Conservation (phyloP, 148 eudicot genomes). For the Camellia japonica region DNA sequence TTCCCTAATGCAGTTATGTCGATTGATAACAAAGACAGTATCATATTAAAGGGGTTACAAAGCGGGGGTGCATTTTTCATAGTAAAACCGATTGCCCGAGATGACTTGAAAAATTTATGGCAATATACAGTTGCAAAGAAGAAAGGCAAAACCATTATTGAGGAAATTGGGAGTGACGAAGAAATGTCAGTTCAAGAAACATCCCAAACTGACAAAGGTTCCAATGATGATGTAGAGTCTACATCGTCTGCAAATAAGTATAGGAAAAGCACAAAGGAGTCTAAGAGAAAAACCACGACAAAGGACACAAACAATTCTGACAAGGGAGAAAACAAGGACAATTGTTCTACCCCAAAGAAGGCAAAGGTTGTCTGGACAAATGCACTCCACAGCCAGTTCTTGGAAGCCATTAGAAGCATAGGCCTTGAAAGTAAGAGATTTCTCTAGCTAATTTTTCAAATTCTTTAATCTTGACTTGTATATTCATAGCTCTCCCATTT, state of each 20-base stretch:
- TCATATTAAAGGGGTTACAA: slow-evolving; percentile 32
- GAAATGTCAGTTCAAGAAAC: background rate
- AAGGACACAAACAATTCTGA: background rate
- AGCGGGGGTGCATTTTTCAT: slow-evolving; percentile 52
- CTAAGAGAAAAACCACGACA: slow-evolving; percentile 13
- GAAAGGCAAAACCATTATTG: background rate
- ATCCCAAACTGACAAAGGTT: background rate
- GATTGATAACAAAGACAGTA: slow-evolving; percentile 31
- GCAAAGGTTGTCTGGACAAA: slow-evolving; percentile 51
- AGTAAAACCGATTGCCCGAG: slow-evolving; percentile 41
- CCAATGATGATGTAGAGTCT: background rate
- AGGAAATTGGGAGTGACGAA: background rate
- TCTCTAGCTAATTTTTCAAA: background rate
- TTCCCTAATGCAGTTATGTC: slow-evolving; percentile 54
- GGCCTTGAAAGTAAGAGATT: slow-evolving; percentile 53
- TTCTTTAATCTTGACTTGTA: background rate
- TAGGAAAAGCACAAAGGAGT: background rate
- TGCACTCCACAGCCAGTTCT: slow-evolving; percentile 48
- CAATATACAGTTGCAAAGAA: slow-evolving; percentile 35
- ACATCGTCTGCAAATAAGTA: background rate
- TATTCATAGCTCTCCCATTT: background rate
- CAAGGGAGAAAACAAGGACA: background rate
- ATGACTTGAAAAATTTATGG: slow-evolving; percentile 47
- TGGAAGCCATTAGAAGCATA: slow-evolving; percentile 47
- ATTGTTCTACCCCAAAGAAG: slow-evolving; percentile 19